Evolutionary conservation across 75 land plant species (phyloP).

Genomic region (Isoetes taiwanensis): DNA sequence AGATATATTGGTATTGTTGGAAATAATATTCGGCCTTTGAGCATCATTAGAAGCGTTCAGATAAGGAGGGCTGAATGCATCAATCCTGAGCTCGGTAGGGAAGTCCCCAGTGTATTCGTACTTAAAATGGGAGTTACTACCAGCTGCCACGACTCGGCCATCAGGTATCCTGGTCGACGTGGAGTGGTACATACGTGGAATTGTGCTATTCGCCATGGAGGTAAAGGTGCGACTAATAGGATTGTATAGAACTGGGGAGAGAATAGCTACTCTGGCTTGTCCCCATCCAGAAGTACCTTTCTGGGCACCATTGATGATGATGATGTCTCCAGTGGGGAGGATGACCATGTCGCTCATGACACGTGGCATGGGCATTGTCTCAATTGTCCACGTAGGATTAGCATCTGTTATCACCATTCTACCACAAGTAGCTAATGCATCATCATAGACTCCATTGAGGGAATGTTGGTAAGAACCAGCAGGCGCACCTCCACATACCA

Average conservation of each 20-base stretch:
- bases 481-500: conserved; percentile 32
- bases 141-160: conserved; percentile 42
- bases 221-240: conserved; percentile 22
- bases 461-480: background rate
- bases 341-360: conserved; percentile 72
- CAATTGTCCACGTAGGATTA: conserved; percentile 22
- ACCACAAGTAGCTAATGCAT: background rate
- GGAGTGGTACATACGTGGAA: conserved; percentile 22
- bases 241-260: conserved; percentile 23
- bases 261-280: conserved; percentile 20
- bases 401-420: conserved; percentile 1
- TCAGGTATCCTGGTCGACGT: conserved; percentile 18
- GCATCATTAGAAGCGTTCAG: conserved; percentile 11
- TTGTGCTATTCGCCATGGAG: background rate
- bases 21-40: background rate
- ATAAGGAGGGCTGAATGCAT: conserved; percentile 55
- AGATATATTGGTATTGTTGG: no score
- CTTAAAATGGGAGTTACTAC: conserved; percentile 48
- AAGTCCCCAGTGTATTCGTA: conserved; percentile 36
- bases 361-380: conserved; percentile 49
- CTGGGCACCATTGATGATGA: conserved; percentile 63
- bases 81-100: conserved; percentile 60
- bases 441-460: background rate
- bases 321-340: conserved; percentile 48
- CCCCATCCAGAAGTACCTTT: conserved; percentile 70